Base-by-base conservation (phyloP, 306 rosid species). In the Fragaria iinumae region DNA sequence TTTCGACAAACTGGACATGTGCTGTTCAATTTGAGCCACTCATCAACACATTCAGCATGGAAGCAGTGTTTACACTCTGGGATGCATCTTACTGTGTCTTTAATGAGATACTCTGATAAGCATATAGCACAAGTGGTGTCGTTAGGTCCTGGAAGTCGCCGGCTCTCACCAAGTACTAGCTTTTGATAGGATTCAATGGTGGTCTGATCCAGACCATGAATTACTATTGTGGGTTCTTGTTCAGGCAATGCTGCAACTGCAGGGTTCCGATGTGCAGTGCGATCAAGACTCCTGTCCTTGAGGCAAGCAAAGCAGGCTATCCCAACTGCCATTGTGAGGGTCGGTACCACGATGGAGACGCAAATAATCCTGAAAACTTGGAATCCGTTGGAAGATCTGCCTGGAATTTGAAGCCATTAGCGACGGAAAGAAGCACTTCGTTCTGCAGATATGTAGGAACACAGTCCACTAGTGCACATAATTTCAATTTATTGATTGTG, bases 31-130 rank as follows among this genome's bases (percentile, higher is more conserved):
- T 84, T 77, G 36, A 90, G 96, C 98, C 98, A 88, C 72, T 81
- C 87, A 55, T 90, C 98, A 3, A 90, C 84, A 77, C 94, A 90
- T 25, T 86, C 89, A 2, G 84, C 88, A 80, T 90, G 97, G 82
- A 89, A 93, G 83, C 96, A 86, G 71, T 90, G 96, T 47, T 75
- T 76, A 79, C 97, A 93, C 72, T 89, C 88, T 0, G 96, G 96
- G 63, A 93, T 89, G 80, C 90, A 90, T 85, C 90, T 78, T n/a
- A 90, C 66, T 0, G 90, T 85, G 29, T 93, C 97, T 74, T 89
- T 83, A 71, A 67, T 76, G 57, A 81, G 82, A 66, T 90, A 93
- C 73, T 93, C 97, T 1, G 89, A 83, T 27, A 90, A 73, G 80
- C 97, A 92, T 83, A 92, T 92, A 0, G 93, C 76, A 47, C 96